A percentile compares a stretch with the other conserved stretches of the same genome.
Evolutionary conservation across 768 basidiomycete genomes (phyloP).

Genomic region (Trametes cingulata): DNA sequence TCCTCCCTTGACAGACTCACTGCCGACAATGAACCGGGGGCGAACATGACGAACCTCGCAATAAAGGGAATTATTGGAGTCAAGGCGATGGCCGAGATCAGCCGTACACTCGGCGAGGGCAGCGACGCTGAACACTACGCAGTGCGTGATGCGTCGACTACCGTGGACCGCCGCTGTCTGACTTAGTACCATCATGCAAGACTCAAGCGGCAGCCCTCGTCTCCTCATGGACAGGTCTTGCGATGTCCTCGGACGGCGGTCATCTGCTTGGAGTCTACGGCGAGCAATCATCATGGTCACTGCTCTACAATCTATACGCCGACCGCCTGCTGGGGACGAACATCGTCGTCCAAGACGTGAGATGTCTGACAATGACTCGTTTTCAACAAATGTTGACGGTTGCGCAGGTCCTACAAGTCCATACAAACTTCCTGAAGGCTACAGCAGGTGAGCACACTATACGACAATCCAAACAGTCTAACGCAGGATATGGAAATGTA

Average conservation of each 20-base stretch:
- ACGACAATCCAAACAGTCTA: no score
- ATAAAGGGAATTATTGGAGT: neutral
- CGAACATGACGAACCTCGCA: conserved; percentile 27
- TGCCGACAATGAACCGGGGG: neutral
- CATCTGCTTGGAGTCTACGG: conserved; percentile 6
- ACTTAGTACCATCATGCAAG: neutral
- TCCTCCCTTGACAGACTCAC: neutral
- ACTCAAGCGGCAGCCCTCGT: conserved; percentile 4
- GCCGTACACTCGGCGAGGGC: neutral
- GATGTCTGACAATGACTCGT: neutral
- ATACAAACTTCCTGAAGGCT: neutral
- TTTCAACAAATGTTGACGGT: neutral
- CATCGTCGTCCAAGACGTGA: conserved; percentile 6
- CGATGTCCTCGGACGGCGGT: neutral
- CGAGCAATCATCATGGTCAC: conserved; percentile 9
- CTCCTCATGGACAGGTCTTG: conserved; percentile 8
- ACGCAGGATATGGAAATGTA: no score
- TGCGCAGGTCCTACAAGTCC: neutral
- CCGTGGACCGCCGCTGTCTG: neutral
- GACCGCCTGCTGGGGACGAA: conserved; percentile 10
- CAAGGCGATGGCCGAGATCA: neutral
- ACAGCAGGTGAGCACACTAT: no score
- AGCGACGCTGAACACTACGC: neutral
- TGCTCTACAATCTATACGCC: conserved; percentile 20
- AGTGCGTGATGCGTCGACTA: neutral